phyloP scores from a whole-genome alignment of 192 early-diverging fungal genomes.

The Piromyces sp. region DNA sequence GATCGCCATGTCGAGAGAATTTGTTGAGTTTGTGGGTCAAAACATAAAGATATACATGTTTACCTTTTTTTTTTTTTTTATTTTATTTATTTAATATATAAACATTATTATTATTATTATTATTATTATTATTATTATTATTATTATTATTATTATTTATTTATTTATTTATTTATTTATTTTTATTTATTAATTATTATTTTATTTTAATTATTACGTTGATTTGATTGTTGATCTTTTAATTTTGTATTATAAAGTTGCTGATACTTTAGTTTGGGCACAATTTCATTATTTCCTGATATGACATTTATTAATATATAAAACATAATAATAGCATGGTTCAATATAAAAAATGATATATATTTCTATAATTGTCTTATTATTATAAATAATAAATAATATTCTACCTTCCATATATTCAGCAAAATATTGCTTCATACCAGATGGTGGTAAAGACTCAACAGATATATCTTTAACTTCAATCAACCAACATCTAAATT shows the following conservation, averaged over 20 bases:
- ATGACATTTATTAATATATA: too few relatives aligned
- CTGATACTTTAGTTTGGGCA: background rate
- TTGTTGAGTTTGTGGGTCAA: background rate
- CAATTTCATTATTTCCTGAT: background rate
- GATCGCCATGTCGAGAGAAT: background rate
- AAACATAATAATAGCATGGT: too few relatives aligned
- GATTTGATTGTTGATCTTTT: too few relatives aligned
- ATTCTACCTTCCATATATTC: conserved; percentile 13
- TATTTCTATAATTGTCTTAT: too few relatives aligned
- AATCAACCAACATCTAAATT: conserved; percentile 24
- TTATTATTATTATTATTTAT: background rate
- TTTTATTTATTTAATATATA: too few relatives aligned
- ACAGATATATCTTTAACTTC: conserved; percentile 22
- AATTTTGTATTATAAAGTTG: background rate
- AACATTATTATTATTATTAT: background rate
- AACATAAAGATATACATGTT: background rate
- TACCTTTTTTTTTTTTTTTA: too few relatives aligned
- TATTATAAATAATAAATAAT: too few relatives aligned
- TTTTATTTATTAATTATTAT: too few relatives aligned
- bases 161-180: too few relatives aligned
- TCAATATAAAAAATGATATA: too few relatives aligned
- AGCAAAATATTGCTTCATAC: conserved; percentile 15
- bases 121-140: background rate
- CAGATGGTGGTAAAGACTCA: conserved; percentile 8
- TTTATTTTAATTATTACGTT: too few relatives aligned